Conservation (phyloP, 108 stramenopile genomes). For the Cyclotella sp. region DNA sequence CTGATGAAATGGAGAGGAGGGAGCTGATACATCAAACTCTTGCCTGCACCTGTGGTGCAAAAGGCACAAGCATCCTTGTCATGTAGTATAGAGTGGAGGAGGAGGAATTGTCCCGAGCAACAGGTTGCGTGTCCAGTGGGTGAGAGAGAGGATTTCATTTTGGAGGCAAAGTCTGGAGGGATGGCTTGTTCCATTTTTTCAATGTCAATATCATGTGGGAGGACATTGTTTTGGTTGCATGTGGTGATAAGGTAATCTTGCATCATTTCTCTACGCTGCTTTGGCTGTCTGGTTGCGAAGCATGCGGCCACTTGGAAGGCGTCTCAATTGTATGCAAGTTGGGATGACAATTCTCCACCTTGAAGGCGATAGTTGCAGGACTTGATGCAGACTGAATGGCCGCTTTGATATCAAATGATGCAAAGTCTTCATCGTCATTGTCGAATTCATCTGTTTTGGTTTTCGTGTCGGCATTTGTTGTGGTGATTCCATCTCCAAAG, state of each 20-base stretch:
- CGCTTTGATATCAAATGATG: conserved; percentile 34
- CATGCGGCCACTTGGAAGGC: neutral
- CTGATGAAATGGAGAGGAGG: conserved; percentile 78
- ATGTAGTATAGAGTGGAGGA: conserved; percentile 34
- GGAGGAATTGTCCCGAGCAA: conserved; percentile 45
- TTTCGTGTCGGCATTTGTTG: neutral
- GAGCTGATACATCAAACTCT: conserved; percentile 88
- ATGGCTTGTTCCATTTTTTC: neutral
- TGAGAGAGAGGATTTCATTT: conserved; percentile 35
- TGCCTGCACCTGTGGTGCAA: conserved; percentile 95
- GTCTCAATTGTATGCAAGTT: neutral
- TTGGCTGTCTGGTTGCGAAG: neutral
- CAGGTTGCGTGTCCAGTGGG: conserved; percentile 47
- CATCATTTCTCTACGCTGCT: neutral
- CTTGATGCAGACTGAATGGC: conserved; percentile 6
- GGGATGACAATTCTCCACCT: neutral
- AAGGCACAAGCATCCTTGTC: conserved; percentile 72
- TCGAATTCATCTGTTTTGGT: conserved; percentile 24
- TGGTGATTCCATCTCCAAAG: neutral
- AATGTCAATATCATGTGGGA: conserved; percentile 3
- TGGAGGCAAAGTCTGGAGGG: conserved; percentile 13
- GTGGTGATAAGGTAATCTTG: neutral
- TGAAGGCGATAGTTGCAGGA: neutral
- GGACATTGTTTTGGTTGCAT: neutral
- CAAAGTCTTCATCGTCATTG: conserved; percentile 36